phyloP scores from a whole-genome alignment of 1,139 yeast species.

The Pichia sp. region DNA sequence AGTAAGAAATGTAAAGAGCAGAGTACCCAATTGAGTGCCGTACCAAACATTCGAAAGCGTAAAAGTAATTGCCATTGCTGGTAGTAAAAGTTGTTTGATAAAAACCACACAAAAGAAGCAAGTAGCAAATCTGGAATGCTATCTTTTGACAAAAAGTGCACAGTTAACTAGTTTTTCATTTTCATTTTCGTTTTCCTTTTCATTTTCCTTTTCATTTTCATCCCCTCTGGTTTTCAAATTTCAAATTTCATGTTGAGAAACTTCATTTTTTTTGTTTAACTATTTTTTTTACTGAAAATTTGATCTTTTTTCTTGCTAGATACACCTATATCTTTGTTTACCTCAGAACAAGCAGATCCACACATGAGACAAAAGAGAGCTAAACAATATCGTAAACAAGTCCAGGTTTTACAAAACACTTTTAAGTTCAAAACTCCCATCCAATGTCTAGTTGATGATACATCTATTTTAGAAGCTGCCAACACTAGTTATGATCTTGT shows the following conservation, averaged over 20 bases:
- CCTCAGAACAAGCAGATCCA: not conserved
- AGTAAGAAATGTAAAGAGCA: constrained; percentile 50
- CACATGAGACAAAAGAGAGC: constrained; percentile 94
- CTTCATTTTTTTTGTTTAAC: not conserved
- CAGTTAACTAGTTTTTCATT: not conserved
- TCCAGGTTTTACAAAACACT: constrained; percentile 74
- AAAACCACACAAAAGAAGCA: not conserved
- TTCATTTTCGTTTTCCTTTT: not conserved
- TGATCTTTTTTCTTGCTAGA: not conserved
- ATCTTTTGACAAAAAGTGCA: too few species aligned
- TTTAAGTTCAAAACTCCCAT: constrained; percentile 93
- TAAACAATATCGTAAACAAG: constrained; percentile 86
- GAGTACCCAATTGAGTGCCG: constrained; percentile 64
- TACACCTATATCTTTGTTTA: not conserved
- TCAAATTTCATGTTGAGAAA: not conserved
- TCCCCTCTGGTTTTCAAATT: too few species aligned
- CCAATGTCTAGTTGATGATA: constrained; percentile 82
- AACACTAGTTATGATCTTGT: constrained; percentile 63
- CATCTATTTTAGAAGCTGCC: constrained; percentile 59
- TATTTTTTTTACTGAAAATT: not conserved
- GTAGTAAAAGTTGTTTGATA: not conserved
- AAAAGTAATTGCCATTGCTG: constrained; percentile 19
- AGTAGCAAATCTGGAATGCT: not conserved
- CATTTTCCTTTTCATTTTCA: too few species aligned
- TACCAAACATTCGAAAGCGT: constrained; percentile 59